Evolutionary conservation across 495 filamentous ascomycete genomes (phyloP).

Genomic region (Penicillium goetzii): DNA sequence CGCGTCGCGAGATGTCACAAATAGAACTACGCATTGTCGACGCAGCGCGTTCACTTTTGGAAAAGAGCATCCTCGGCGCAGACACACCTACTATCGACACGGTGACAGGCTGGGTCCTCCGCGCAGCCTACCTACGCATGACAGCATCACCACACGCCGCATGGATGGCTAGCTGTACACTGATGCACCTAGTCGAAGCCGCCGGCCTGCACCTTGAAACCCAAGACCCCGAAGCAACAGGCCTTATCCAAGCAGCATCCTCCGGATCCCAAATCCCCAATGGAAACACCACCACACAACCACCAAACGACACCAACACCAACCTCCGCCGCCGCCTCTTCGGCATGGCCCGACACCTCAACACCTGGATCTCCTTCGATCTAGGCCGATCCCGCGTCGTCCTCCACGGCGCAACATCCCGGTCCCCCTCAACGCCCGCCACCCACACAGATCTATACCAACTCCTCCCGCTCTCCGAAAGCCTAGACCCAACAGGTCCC

Average conservation of each 20-base stretch:
- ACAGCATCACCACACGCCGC: slow-evolving; percentile 55
- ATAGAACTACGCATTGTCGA: slow-evolving; percentile 46
- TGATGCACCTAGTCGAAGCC: slow-evolving; percentile 60
- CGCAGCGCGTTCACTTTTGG: slow-evolving; percentile 48
- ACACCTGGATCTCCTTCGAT: slow-evolving; percentile 57
- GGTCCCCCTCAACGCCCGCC: slow-evolving; percentile 16
- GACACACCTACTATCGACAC: slow-evolving; percentile 40
- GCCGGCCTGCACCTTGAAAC: slow-evolving; percentile 54
- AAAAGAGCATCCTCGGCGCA: slow-evolving; percentile 38
- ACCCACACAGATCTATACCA: slow-evolving; percentile 40
- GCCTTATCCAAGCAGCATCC: slow-evolving; percentile 14
- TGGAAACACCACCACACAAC: background rate
- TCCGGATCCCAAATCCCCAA: slow-evolving; percentile 13
- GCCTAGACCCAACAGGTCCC: slow-evolving; percentile 46
- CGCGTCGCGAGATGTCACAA: slow-evolving; percentile 33
- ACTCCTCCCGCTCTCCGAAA: slow-evolving; percentile 50
- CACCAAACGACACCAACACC: slow-evolving; percentile 27
- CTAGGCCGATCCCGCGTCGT: slow-evolving; percentile 55
- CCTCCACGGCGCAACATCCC: slow-evolving; percentile 43
- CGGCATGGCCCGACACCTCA: slow-evolving; percentile 55
- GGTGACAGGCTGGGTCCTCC: slow-evolving; percentile 57
- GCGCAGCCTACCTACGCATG: slow-evolving; percentile 55
- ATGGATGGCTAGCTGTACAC: slow-evolving; percentile 59
- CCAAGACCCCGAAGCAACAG: slow-evolving; percentile 25
- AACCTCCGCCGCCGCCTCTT: slow-evolving; percentile 50